A percentile compares a stretch with the other conserved stretches of the same genome.
Conservation (phyloP, 2,329 filamentous ascomycete species). For the Endoconidiophora laricicola region DNA sequence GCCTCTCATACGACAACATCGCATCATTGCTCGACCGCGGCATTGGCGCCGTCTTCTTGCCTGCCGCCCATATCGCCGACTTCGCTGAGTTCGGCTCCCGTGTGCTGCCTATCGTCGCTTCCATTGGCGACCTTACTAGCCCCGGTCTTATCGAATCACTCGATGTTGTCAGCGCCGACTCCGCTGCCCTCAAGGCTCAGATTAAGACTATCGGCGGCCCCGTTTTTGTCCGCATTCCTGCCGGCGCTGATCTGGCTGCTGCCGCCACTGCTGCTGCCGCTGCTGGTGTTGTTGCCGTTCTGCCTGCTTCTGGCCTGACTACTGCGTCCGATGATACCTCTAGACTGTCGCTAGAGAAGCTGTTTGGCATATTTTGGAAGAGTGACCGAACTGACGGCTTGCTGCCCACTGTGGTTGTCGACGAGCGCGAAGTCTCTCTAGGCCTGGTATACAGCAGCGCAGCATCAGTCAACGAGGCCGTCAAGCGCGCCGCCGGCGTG, state of each 20-base stretch:
- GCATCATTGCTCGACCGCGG: constrained; percentile 70
- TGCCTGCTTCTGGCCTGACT: constrained; percentile 55
- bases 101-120: constrained; percentile 34
- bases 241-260: constrained; percentile 21
- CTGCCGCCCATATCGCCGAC: constrained; percentile 46
- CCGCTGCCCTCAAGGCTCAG: constrained; percentile 28
- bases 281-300: constrained; percentile 49
- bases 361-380: constrained; percentile 59
- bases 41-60: constrained; percentile 70
- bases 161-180: constrained; percentile 26
- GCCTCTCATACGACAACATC: constrained; percentile 50
- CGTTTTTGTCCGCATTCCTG: constrained; percentile 34
- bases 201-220: constrained; percentile 29
- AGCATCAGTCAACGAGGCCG: constrained; percentile 73
- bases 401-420: constrained; percentile 77
- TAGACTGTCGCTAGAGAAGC: constrained; percentile 48
- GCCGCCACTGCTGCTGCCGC: constrained; percentile 31
- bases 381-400: constrained; percentile 73
- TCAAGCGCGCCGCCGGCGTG: constrained; percentile 63
- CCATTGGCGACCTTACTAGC: constrained; percentile 31
- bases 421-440: constrained; percentile 69
- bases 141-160: constrained; percentile 37
- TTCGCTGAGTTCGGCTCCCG: constrained; percentile 39
- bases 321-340: constrained; percentile 44
- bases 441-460: constrained; percentile 90